Conservation (phyloP, 148 eudicot genomes). For the Silene uniflora region DNA sequence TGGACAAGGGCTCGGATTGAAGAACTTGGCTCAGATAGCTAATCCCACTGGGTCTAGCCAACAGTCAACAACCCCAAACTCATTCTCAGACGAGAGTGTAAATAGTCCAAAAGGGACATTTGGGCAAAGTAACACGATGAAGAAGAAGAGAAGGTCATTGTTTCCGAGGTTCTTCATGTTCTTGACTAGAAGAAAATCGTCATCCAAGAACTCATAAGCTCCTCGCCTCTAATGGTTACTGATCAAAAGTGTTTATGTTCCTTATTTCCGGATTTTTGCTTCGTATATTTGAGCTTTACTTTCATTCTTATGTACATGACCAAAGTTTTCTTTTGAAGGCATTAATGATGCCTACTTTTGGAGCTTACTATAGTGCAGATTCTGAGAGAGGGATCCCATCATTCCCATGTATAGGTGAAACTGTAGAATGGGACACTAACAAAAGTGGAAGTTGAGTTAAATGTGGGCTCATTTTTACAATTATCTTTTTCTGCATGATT, state of each 20-base stretch:
- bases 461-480: background rate
- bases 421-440: background rate
- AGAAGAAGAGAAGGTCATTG: conserved; percentile 35
- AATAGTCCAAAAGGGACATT: conserved; percentile 24
- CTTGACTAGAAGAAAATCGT: conserved; percentile 33
- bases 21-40: conserved; percentile 32
- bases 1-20: conserved; percentile 38
- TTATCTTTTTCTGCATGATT: no score
- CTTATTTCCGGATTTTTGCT: background rate
- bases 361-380: conserved; percentile 21
- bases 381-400: background rate
- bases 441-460: background rate
- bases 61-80: conserved; percentile 17
- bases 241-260: conserved; percentile 3
- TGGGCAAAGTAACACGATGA: conserved; percentile 29
- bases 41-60: conserved; percentile 15
- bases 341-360: conserved; percentile 9
- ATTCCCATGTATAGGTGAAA: conserved; percentile 17
- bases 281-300: conserved; percentile 21
- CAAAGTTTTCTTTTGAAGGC: conserved; percentile 8
- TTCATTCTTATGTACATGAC: conserved; percentile 24
- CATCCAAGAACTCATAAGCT: conserved; percentile 31
- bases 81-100: conserved; percentile 9
- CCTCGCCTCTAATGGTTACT: conserved; percentile 16
- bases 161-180: conserved; percentile 43